Percentiles rank a stretch among this genome's conserved stretches.
phyloP scores from a whole-genome alignment of 1,284 basidiomycete genomes.

The Naganishia sp. region DNA sequence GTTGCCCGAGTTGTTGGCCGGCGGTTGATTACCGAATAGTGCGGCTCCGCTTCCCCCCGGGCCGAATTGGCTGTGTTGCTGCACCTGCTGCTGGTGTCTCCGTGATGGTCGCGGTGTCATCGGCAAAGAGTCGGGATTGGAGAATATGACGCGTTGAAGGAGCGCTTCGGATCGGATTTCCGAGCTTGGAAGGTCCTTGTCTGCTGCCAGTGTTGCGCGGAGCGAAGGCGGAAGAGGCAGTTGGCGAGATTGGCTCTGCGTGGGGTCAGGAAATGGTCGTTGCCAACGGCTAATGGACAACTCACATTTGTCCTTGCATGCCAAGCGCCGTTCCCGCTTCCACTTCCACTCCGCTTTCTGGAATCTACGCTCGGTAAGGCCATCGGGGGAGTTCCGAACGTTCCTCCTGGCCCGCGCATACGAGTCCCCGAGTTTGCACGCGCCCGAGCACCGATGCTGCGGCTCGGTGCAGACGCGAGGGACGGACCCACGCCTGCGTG shows the following conservation, averaged over 20 bases:
- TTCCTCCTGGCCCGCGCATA: background rate
- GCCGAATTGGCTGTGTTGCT: background rate
- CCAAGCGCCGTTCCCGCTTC: constrained; percentile 9
- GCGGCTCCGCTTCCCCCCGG: background rate
- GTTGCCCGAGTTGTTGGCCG: constrained; percentile 14
- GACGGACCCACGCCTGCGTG: background rate
- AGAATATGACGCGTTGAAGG: constrained; percentile 32
- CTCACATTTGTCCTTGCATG: constrained; percentile 11
- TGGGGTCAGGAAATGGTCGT: background rate
- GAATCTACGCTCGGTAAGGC: background rate
- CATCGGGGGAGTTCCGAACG: constrained; percentile 3
- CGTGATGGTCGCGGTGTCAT: constrained; percentile 32
- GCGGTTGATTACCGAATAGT: constrained; percentile 7
- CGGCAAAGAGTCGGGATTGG: constrained; percentile 32
- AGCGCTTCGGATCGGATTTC: constrained; percentile 35
- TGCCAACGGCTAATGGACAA: background rate
- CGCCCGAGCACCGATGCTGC: constrained; percentile 1
- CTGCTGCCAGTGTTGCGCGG: constrained; percentile 31
- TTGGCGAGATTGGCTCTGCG: constrained; percentile 11
- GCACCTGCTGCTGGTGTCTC: constrained; percentile 5
- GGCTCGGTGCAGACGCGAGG: background rate
- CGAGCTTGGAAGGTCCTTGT: constrained; percentile 31
- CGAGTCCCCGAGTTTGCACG: constrained; percentile 25
- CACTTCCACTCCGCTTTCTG: constrained; percentile 15
- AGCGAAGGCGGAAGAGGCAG: constrained; percentile 31